These are phyloP conservation scores for Gynochthodes officinalis DNA, from an alignment of 257 asterid genomes.

Conservation along the genomic window DNA sequence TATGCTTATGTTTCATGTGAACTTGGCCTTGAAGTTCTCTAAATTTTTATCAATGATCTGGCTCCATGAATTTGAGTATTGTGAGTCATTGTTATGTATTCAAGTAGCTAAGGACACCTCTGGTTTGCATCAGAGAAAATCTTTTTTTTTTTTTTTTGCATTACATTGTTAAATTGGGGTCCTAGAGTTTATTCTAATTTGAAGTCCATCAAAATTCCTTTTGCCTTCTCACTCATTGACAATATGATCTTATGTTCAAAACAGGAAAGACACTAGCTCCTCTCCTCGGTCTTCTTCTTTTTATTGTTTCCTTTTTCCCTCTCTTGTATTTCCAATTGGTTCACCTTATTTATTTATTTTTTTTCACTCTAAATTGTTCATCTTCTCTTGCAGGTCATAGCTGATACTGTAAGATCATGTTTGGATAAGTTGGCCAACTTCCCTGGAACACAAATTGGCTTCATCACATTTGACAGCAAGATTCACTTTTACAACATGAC, in stretches of 20 bases:
- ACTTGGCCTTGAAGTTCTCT: neutral
- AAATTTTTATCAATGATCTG: neutral
- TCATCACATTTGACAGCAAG: slow-evolving; percentile 21
- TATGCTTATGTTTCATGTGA: neutral
- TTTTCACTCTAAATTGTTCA: neutral
- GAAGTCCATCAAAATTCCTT: neutral
- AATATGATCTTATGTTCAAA: neutral
- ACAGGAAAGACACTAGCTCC: neutral
- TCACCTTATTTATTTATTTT: too few relatives aligned
- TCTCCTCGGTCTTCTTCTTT: neutral
- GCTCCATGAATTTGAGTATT: neutral
- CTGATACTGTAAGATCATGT: slow-evolving; percentile 18
- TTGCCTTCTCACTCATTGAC: neutral
- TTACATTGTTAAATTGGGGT: neutral
- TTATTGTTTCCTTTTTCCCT: too few relatives aligned
- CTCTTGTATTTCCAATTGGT: neutral
- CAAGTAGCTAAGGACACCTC: neutral
- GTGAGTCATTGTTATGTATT: neutral
- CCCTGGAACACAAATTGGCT: slow-evolving; percentile 26
- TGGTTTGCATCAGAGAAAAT: neutral
- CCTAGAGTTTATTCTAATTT: neutral
- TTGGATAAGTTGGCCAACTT: slow-evolving; percentile 20
- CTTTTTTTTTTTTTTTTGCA: too few relatives aligned
- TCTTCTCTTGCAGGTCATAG: slow-evolving; percentile 14
- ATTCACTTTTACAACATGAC: slow-evolving; percentile 21